Evolutionary conservation across 108 stramenopile genomes (phyloP), one percentile per base, ranked within the genome.

Genomic region (Nannochloropsis gaditana): DNA sequence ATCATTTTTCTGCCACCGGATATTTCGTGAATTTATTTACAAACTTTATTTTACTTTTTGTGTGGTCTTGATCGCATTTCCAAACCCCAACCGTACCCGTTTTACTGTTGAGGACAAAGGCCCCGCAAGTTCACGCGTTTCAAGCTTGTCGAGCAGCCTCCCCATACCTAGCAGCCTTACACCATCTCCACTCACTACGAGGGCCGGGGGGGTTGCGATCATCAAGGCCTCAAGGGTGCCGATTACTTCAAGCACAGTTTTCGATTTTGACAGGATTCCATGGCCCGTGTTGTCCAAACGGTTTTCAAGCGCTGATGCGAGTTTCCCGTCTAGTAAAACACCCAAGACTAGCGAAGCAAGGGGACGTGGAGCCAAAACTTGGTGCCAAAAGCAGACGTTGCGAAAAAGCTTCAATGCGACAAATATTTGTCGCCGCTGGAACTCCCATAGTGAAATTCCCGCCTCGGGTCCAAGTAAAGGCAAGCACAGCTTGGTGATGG

Each of bases 121-220:
- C 15, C 4, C 59, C 5, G 3, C 59, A 15, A 4, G 3, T n/a
- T n/a, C 59, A n/a, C 59, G 15, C 59, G 15, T 73, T n/a, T 73
- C 59, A 73, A 73, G 59, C 59, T 73, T 73, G 59, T 73, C 59
- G n/a, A 73, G 59, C 59, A 73, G n/a, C n/a, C 59, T 15, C 15
- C n/a, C 19, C 5, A 73, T n/a, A n/a, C 59, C 59, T n/a, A 73
- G 19, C 59, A 73, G 3, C 8, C 19, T 15, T n/a, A 15, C 0
- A 4, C 15, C 59, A 3, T n/a, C 59, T n/a, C n/a, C n/a, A 15
- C n/a, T 2, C 8, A 73, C 15, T n/a, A 73, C 19, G 19, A 73
- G n/a, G 19, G 59, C 59, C 59, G 59, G 59, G 1, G 59, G 59
- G 3, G 8, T 73, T n/a, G 59, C 59, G 19, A n/a, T 73, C 59